Percentiles rank a stretch among this genome's conserved stretches.
Conservation (phyloP, 2,329 filamentous ascomycete genomes). For the Epichloe gansuensis region DNA sequence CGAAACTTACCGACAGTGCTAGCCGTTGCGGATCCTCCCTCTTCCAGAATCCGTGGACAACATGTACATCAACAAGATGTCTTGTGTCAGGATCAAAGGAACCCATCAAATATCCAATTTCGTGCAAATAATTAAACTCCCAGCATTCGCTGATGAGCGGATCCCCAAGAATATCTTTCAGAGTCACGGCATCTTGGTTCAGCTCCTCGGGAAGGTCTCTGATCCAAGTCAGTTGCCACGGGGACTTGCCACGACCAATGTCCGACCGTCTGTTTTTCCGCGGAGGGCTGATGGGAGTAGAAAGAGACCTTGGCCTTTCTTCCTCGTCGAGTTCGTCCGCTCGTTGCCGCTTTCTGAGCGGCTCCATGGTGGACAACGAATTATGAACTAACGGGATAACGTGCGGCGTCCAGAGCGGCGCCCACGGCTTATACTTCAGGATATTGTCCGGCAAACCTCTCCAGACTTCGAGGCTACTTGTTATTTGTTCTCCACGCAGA, state of each 20-base stretch:
- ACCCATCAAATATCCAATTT: slow-evolving; percentile 42
- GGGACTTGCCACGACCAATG: slow-evolving; percentile 36
- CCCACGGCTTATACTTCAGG: background rate
- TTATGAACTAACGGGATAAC: background rate
- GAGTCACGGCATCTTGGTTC: slow-evolving; percentile 53
- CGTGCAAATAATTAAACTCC: slow-evolving; percentile 57
- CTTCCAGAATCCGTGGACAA: slow-evolving; percentile 54
- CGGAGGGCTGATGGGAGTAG: slow-evolving; percentile 34
- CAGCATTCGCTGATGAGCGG: slow-evolving; percentile 60
- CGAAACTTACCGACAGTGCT: slow-evolving; percentile 38
- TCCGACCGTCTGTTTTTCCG: slow-evolving; percentile 17
- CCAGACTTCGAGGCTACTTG: too few relatives aligned
- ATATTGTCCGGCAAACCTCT: background rate
- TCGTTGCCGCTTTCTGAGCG: slow-evolving; percentile 19
- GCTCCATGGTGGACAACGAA: slow-evolving; percentile 16
- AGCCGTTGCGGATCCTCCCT: slow-evolving; percentile 48
- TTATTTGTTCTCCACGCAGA: too few relatives aligned
- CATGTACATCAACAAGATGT: slow-evolving; percentile 35
- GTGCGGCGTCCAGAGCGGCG: background rate
- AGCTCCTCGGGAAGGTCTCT: slow-evolving; percentile 42
- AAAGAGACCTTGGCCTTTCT: slow-evolving; percentile 14
- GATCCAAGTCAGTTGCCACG: slow-evolving; percentile 60
- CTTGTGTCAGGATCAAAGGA: slow-evolving; percentile 40
- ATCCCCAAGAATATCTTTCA: slow-evolving; percentile 59
- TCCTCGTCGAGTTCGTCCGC: slow-evolving; percentile 3